Evolutionary conservation across 805 yeast genomes (phyloP).

Genomic region (Metschnikowia shivogae): DNA sequence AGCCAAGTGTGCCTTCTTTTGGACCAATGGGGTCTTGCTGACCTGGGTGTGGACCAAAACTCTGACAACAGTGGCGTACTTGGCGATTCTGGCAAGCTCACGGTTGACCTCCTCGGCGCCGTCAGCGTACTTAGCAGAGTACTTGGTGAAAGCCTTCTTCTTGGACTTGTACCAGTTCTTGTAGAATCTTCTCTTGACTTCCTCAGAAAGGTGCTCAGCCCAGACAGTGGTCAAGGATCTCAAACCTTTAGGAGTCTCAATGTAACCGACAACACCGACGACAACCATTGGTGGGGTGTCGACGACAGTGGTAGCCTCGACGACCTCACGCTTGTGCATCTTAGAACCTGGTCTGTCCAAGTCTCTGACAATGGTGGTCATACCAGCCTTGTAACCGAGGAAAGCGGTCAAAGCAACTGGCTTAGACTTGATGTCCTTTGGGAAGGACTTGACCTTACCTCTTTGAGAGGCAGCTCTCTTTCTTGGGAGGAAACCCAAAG

Average conservation of each 20-base stretch:
- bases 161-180: constrained; percentile 99
- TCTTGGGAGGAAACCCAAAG: constrained; percentile 99
- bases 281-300: constrained; percentile 99
- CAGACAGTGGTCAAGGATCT: constrained; percentile 99
- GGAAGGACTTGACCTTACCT: constrained; percentile 99
- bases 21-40: constrained; percentile 98
- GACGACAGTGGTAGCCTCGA: constrained; percentile 98
- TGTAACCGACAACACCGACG: constrained; percentile 99
- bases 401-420: constrained; percentile 98
- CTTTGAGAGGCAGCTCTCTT: constrained; percentile 98
- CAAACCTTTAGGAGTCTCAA: constrained; percentile 99
- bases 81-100: constrained; percentile 97
- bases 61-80: constrained; percentile 98
- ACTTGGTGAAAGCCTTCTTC: constrained; percentile 99
- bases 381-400: constrained; percentile 99
- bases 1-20: constrained; percentile 99
- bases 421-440: constrained; percentile 96
- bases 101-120: constrained; percentile 84
- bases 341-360: constrained; percentile 99
- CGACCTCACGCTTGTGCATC: constrained; percentile 99
- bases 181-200: constrained; percentile 99
- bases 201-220: constrained; percentile 99
- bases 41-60: constrained; percentile 99
- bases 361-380: constrained; percentile 99
- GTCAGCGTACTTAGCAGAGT: constrained; percentile 96